A percentile compares a stretch with the other conserved stretches of the same genome.
phyloP scores from a whole-genome alignment of 164 flowering plant species.

The Berberis vulgaris region DNA sequence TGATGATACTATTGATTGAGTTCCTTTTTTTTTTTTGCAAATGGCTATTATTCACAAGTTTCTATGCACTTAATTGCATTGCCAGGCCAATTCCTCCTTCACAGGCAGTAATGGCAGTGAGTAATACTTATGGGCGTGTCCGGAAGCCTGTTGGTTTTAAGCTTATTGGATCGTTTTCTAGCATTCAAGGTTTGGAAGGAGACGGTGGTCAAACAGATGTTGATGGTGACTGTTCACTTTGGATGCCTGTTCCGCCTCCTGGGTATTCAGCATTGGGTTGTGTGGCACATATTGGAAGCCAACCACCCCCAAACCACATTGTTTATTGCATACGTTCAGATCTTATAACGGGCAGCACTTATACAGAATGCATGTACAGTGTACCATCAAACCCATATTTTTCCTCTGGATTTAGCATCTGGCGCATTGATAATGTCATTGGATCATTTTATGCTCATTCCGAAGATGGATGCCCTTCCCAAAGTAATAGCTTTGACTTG shows the following conservation, averaged over 20 bases:
- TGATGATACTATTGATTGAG: too few species aligned
- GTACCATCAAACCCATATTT: slow-evolving; percentile 34
- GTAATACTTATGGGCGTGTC: slow-evolving; percentile 89
- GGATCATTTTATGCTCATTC: slow-evolving; percentile 84
- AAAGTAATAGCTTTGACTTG: slow-evolving; percentile 40
- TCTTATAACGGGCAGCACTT: slow-evolving; percentile 60
- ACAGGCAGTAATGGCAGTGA: slow-evolving; percentile 85
- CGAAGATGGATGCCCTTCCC: slow-evolving; percentile 45
- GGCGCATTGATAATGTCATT: slow-evolving; percentile 81
- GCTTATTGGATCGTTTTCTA: slow-evolving; percentile 58
- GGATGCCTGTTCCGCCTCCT: slow-evolving; percentile 89
- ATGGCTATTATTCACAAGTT: neutral
- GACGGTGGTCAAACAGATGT: slow-evolving; percentile 20
- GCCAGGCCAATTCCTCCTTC: slow-evolving; percentile 93
- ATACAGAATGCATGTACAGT: slow-evolving; percentile 59
- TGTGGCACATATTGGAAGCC: slow-evolving; percentile 62
- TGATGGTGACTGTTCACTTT: slow-evolving; percentile 63
- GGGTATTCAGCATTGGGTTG: slow-evolving; percentile 84
- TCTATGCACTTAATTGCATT: slow-evolving; percentile 3
- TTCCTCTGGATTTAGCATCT: slow-evolving; percentile 78
- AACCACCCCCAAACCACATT: slow-evolving; percentile 78
- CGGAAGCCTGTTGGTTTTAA: slow-evolving; percentile 77
- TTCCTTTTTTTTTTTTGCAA: too few species aligned
- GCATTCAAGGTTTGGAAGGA: slow-evolving; percentile 33
- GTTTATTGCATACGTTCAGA: slow-evolving; percentile 91